These are phyloP conservation scores for Cystofilobasidium macerans DNA, from an alignment of 768 basidiomycete species.

Conservation along the genomic window DNA sequence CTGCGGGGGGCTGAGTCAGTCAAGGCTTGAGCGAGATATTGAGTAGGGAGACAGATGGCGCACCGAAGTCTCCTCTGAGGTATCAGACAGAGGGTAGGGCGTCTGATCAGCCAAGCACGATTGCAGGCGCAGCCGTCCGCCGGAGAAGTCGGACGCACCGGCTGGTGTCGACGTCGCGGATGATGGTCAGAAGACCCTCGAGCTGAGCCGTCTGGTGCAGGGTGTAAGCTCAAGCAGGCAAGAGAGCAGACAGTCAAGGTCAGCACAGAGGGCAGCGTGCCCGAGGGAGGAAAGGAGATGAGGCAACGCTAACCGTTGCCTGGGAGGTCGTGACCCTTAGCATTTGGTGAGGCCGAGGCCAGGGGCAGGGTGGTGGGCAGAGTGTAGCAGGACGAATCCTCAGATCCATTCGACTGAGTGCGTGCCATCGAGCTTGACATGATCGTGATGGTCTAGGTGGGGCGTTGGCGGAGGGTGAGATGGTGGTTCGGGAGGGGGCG, in stretches of 20 bases:
- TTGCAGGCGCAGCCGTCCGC: background rate
- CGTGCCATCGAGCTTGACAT: background rate
- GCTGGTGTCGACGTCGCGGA: conserved; percentile 73
- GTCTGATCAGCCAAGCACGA: background rate
- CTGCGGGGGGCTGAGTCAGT: too few species aligned
- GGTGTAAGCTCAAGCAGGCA: conserved; percentile 50
- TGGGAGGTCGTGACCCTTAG: conserved; percentile 23
- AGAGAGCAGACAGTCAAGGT: background rate
- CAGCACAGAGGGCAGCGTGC: background rate
- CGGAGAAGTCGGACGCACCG: conserved; percentile 37
- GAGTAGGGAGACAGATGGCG: too few species aligned
- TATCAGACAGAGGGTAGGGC: too few species aligned
- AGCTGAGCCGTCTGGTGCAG: conserved; percentile 84
- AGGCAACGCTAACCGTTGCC: background rate
- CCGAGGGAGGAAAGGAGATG: background rate
- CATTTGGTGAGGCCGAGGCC: conserved; percentile 25
- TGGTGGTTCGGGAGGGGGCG: background rate
- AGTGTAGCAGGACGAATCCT: conserved; percentile 1
- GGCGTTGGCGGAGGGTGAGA: too few species aligned
- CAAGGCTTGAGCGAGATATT: too few species aligned
- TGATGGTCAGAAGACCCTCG: conserved; percentile 90
- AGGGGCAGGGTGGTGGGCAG: conserved; percentile 20
- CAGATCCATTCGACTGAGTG: background rate
- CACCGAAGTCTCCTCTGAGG: conserved; percentile 80
- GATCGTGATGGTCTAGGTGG: too few species aligned